Base-by-base conservation (phyloP, 2,329 filamentous ascomycete genomes). In the Xylariaceae sp. region DNA sequence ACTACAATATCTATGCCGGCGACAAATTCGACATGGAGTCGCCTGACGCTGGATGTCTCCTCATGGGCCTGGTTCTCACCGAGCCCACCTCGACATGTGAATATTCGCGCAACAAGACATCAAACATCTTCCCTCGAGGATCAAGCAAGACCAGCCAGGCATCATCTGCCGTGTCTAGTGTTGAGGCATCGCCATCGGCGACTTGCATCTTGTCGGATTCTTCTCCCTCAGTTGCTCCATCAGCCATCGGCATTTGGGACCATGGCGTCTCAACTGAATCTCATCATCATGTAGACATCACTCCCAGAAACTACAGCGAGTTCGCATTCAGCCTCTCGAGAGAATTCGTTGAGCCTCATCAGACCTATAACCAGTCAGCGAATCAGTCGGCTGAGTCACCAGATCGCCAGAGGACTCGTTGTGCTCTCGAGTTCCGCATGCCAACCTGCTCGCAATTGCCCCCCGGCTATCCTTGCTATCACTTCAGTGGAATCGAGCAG, bases 381-480 rank as follows among this genome's bases (percentile, higher is more conserved):
- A 54, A 45, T 62, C 64, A 5, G 42, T 62, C 14, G 60, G 67
- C 51, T 46, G 62, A 41, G 67, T 63, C 45, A 17, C 10, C 45
- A 1, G 46, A 51, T 42, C 39, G 44, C 9, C 42, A 51, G 7
- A 28, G 48, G 14, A 39, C 56, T 2, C 45, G 61, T 11, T 69
- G 66, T 43, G 66, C 64, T 10, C 60, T 69, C 7, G 60, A 69
- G 46, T 69, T 69, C 53, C 63, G 66, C 46, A 62, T 69, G 56
- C 66, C 66, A 1, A 55, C 59, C 42, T 69, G 66, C 50, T 56
- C 55, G 17, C 46, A 56, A 31, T 62, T 69, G 12, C 62, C 65
- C 5, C 18, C 57, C 17, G 66, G 60, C 31, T 69, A 69, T 49
- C 66, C 66, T 14, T 69, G 66, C 55, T 69, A 65, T 50, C 36